These are phyloP conservation scores for button mushroom (Agaricus bisporus) DNA, from an alignment of 768 basidiomycete species.

Conservation along the genomic window DNA sequence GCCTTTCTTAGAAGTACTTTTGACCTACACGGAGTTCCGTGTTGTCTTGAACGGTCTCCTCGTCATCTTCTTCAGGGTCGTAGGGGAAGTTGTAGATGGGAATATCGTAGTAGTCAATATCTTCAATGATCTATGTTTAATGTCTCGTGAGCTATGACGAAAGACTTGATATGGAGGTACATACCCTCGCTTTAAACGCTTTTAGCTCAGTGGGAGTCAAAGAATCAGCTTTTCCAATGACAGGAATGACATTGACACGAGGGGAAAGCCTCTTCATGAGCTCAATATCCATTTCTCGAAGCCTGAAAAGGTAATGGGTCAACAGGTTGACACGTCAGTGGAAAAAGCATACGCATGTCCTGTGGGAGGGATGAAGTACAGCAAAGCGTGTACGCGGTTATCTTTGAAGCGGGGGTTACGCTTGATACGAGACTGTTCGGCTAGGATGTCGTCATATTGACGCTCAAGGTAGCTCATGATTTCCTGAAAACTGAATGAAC, in stretches of 20 bases:
- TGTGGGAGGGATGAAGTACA: slow-evolving; percentile 89
- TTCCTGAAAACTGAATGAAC: slow-evolving; percentile 59
- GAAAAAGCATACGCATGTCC: slow-evolving; percentile 64
- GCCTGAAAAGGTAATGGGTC: slow-evolving; percentile 27
- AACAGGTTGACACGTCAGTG: slow-evolving; percentile 1
- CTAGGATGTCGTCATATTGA: slow-evolving; percentile 90
- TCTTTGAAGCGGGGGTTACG: slow-evolving; percentile 90
- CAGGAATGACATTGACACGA: slow-evolving; percentile 91
- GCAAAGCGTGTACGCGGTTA: slow-evolving; percentile 79
- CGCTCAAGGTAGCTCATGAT: slow-evolving; percentile 84
- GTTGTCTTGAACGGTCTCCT: slow-evolving; percentile 87
- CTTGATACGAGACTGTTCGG: slow-evolving; percentile 84
- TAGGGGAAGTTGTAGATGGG: slow-evolving; percentile 95
- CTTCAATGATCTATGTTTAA: slow-evolving; percentile 73
- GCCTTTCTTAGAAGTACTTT: neutral
- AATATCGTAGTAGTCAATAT: slow-evolving; percentile 85
- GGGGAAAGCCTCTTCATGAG: slow-evolving; percentile 87
- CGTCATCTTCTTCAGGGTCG: slow-evolving; percentile 90
- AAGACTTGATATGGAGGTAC: slow-evolving; percentile 14
- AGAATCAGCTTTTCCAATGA: slow-evolving; percentile 85
- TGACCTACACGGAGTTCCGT: slow-evolving; percentile 70
- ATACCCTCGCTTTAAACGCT: slow-evolving; percentile 76
- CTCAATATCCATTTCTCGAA: slow-evolving; percentile 91
- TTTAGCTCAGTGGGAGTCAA: slow-evolving; percentile 74
- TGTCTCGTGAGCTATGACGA: neutral